Percentiles rank a stretch among this genome's conserved stretches.
These are phyloP conservation scores for Fraxinus ornus DNA, from an alignment of 305 asterid genomes.

Conservation along the genomic window DNA sequence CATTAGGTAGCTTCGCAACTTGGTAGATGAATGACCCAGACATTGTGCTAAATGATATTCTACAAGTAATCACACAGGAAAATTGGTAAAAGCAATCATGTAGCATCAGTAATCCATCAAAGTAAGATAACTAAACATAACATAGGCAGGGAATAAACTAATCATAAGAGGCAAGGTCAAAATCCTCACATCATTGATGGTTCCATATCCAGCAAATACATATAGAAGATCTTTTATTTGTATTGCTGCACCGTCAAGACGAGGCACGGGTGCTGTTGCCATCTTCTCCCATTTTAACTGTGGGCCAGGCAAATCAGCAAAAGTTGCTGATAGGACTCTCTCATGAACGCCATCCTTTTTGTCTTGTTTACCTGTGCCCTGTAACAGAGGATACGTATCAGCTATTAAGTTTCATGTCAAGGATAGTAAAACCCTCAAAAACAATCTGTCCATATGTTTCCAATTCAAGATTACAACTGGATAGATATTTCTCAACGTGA, in stretches of 20 bases:
- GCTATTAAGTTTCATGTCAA: background rate
- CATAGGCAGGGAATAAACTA: slow-evolving; percentile 7
- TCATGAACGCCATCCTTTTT: slow-evolving; percentile 32
- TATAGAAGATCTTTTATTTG: slow-evolving; percentile 78
- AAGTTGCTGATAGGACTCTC: slow-evolving; percentile 76
- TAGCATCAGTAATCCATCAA: slow-evolving; percentile 1
- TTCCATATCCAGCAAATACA: slow-evolving; percentile 97
- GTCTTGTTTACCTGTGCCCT: slow-evolving; percentile 30
- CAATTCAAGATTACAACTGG: slow-evolving; percentile 4
- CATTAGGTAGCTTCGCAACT: slow-evolving; percentile 11
- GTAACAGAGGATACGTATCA: slow-evolving; percentile 6
- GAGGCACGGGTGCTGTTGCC: slow-evolving; percentile 88
- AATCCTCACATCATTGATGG: slow-evolving; percentile 70
- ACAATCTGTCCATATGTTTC: background rate
- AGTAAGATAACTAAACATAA: slow-evolving; percentile 2
- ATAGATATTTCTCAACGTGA: background rate
- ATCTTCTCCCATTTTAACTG: slow-evolving; percentile 83
- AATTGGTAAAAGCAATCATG: background rate
- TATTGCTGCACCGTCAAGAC: slow-evolving; percentile 94
- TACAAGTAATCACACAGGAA: background rate
- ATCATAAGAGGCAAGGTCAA: slow-evolving; percentile 1
- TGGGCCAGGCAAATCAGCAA: slow-evolving; percentile 90
- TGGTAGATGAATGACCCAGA: background rate
- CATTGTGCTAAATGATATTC: background rate
- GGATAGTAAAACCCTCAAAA: background rate